Conservation (phyloP, 2,329 filamentous ascomycete species). For the Venturia effusa region DNA sequence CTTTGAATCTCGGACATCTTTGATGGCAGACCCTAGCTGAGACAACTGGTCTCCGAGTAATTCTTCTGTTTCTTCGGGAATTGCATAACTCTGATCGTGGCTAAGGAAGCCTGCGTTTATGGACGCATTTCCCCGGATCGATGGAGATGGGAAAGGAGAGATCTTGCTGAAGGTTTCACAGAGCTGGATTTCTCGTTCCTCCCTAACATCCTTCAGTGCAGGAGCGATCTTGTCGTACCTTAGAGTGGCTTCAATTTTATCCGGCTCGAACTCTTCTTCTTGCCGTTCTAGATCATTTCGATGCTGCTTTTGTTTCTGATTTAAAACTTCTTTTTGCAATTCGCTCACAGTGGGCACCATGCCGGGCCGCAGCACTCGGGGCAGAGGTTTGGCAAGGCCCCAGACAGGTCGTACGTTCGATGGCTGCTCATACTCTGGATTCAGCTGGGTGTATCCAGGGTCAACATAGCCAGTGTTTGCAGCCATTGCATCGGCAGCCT, state of each 20-base stretch:
- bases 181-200: slow-evolving; percentile 2
- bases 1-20: slow-evolving; percentile 2
- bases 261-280: background rate
- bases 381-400: slow-evolving; percentile 6
- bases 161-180: slow-evolving; percentile 4
- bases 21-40: background rate
- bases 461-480: slow-evolving; percentile 4
- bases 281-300: background rate
- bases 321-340: background rate
- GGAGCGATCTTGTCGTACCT: slow-evolving; percentile 5
- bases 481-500: background rate
- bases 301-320: slow-evolving; percentile 5
- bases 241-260: background rate
- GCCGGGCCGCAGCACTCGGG: background rate
- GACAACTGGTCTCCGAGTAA: background rate
- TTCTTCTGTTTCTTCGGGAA: slow-evolving; percentile 6
- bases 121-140: background rate
- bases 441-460: background rate
- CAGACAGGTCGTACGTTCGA: slow-evolving; percentile 2
- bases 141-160: background rate
- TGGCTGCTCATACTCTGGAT: slow-evolving; percentile 6
- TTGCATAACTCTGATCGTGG: background rate
- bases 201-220: background rate
- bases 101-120: slow-evolving; percentile 1
- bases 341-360: slow-evolving; percentile 1